These are phyloP conservation scores for Myriosclerotinia curreyana DNA, from an alignment of 2,329 filamentous ascomycete species.

Conservation along the genomic window DNA sequence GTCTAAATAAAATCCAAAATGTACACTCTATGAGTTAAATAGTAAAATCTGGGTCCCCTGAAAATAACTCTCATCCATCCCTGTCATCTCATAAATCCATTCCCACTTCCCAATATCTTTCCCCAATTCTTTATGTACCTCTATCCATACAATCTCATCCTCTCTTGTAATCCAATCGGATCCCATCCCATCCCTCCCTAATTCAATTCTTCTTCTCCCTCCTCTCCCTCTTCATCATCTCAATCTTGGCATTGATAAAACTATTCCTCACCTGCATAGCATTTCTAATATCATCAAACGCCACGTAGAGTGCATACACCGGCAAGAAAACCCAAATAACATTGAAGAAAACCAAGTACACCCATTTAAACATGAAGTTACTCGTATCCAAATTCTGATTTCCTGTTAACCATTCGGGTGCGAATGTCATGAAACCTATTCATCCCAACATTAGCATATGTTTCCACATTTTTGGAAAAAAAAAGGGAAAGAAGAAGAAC, in stretches of 20 bases:
- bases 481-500: conserved; percentile 27
- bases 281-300: conserved; percentile 52
- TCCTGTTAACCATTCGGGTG: conserved; percentile 64
- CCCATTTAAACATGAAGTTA: conserved; percentile 62
- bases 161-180: too few relatives aligned
- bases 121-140: too few relatives aligned
- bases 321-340: conserved; percentile 65
- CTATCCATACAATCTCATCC: too few relatives aligned
- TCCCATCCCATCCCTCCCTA: too few relatives aligned
- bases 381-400: conserved; percentile 61
- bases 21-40: not conserved
- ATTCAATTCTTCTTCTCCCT: conserved; percentile 30
- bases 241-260: conserved; percentile 26
- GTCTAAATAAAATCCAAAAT: not conserved
- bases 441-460: conserved; percentile 2
- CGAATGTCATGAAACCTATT: conserved; percentile 67
- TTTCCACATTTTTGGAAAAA: not conserved
- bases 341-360: conserved; percentile 68
- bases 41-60: not conserved
- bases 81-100: not conserved
- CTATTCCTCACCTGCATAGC: conserved; percentile 48
- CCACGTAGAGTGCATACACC: conserved; percentile 55
- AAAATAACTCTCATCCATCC: not conserved
- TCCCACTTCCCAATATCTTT: not conserved
- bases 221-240: conserved; percentile 27